Evolutionary conservation across 345 rosid species (phyloP), one percentile per base, ranked within the genome.

Genomic region (Pugionium cornutum): DNA sequence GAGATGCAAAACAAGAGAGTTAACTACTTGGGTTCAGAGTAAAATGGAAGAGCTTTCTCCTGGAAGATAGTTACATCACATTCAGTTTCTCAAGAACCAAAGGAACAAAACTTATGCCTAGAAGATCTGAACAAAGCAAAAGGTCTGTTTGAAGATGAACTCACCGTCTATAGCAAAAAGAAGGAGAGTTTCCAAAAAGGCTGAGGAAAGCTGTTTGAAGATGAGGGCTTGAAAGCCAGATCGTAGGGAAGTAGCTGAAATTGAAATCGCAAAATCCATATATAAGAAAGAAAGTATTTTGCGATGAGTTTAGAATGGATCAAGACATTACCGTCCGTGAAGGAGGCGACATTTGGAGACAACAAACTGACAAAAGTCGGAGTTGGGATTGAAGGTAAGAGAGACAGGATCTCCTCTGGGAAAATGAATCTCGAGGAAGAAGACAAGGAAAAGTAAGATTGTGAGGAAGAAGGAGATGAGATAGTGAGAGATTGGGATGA

Each of bases 201-300:
- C 81, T 82, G 50, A 91, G 76, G 35, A 85, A 83, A 49, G 58
- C 68, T 5, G 85, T 87, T 77, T 89, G 96, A 30, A 91, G 54
- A 78, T 91, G 94, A 75, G 96, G 96, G 73, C 95, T 85, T 18
- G 96, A 78, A 41, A 91, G 83, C 98, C 98, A 91, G 1, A 87
- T 82, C 10, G 94, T 89, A 8, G 81, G 82, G 75, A 80, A 58
- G 76, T 86, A 91, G 73, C 98, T 88, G 82, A 74, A 47, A 68
- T 41, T 27, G 1, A 55, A 47, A 36, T 27, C 6, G 9, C 37
- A 58, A 9, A 9, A 56, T 59, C 9, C 9, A 4, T 34, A 64
- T 18, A n/a, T 64, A 33, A 51, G 29, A 67, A 58, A 49, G 49
- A 54, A 2, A 0, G 25, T 2, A 45, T 53, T 9, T 37, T 33